A percentile compares a stretch with the other conserved stretches of the same genome.
Conservation (phyloP, 2,329 filamentous ascomycete species). For the Graphium sp. region DNA sequence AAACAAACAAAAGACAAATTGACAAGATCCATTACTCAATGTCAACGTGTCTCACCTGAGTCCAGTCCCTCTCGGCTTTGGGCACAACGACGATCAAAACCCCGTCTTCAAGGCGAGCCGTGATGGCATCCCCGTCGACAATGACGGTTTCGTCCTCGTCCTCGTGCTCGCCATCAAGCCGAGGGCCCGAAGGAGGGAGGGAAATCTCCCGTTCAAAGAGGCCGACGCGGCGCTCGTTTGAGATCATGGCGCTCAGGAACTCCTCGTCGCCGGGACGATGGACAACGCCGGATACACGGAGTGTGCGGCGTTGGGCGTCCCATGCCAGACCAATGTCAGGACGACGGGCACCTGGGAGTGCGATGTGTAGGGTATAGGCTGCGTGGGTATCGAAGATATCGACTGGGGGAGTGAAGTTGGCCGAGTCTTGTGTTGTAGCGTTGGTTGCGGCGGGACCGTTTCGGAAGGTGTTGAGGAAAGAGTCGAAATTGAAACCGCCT, state of each 20-base stretch:
- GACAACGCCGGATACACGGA: constrained; percentile 56
- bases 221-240: constrained; percentile 54
- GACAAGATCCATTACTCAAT: constrained; percentile 22
- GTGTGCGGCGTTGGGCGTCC: constrained; percentile 47
- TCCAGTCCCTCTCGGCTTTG: constrained; percentile 51
- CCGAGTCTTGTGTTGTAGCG: constrained; percentile 10
- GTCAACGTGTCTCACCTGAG: constrained; percentile 43
- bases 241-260: constrained; percentile 44
- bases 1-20: constrained; percentile 3
- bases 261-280: constrained; percentile 57
- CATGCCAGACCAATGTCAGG: constrained; percentile 64
- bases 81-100: constrained; percentile 62
- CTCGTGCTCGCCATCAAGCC: constrained; percentile 16
- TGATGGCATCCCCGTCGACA: constrained; percentile 51
- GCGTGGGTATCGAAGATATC: constrained; percentile 58
- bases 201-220: constrained; percentile 56
- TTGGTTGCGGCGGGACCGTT: constrained; percentile 10
- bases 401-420: constrained; percentile 44
- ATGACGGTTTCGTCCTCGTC: constrained; percentile 19
- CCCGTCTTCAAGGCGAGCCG: constrained; percentile 64
- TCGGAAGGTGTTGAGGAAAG: constrained; percentile 22
- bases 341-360: constrained; percentile 64
- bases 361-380: constrained; percentile 55
- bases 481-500: constrained; percentile 21
- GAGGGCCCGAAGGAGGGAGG: constrained; percentile 28